Percentiles rank a stretch among this genome's conserved stretches.
These are phyloP conservation scores for Metarhizium album DNA, from an alignment of 2,329 filamentous ascomycete species.

Conservation along the genomic window DNA sequence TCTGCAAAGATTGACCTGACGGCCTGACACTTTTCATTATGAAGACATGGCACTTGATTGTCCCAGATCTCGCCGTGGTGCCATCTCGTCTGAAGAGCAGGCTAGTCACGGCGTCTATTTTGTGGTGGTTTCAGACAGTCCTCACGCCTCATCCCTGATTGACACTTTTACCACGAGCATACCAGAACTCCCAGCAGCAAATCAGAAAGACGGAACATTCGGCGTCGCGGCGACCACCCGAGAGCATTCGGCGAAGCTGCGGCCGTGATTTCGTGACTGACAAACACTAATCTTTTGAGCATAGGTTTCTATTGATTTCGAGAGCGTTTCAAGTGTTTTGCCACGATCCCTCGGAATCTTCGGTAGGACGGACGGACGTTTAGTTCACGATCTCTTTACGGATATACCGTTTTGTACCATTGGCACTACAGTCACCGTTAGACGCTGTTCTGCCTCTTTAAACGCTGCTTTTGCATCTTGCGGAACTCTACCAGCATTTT, in stretches of 20 bases:
- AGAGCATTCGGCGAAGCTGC: background rate
- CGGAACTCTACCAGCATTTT: slow-evolving; percentile 19
- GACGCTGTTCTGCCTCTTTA: slow-evolving; percentile 8
- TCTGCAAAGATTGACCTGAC: background rate
- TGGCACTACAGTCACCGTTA: slow-evolving; percentile 13
- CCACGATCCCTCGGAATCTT: slow-evolving; percentile 30
- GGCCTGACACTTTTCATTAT: background rate
- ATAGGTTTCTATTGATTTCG: slow-evolving; percentile 30
- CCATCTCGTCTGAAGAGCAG: too few relatives aligned
- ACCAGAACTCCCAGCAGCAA: too few relatives aligned
- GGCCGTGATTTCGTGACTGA: background rate
- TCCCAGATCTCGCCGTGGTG: too few relatives aligned
- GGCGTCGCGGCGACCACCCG: background rate
- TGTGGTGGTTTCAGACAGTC: too few relatives aligned
- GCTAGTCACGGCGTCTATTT: too few relatives aligned
- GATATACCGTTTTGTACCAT: slow-evolving; percentile 16
- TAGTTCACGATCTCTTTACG: slow-evolving; percentile 15
- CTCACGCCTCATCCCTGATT: too few relatives aligned
- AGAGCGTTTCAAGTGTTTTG: slow-evolving; percentile 28
- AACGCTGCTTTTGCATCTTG: slow-evolving; percentile 9
- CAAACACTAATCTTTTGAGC: slow-evolving; percentile 14
- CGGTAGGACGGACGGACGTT: slow-evolving; percentile 27
- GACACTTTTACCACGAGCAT: too few relatives aligned
- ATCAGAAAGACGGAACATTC: background rate
- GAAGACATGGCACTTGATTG: too few relatives aligned